phyloP scores from a whole-genome alignment of 202 grass and related monocot genomes.

The Schoenoplectus triqueter region DNA sequence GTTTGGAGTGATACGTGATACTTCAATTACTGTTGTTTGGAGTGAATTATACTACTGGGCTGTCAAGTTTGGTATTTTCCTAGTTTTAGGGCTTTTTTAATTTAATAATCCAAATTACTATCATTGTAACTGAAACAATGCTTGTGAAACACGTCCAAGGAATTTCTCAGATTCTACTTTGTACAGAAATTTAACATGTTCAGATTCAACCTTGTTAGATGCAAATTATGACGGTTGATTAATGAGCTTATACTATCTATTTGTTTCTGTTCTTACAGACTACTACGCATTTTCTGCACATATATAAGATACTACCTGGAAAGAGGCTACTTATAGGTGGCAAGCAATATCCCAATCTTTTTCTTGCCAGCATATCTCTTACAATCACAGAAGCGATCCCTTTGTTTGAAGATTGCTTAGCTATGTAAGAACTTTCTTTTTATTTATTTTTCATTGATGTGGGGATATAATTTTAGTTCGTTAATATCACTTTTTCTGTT shows the following conservation, averaged over 20 bases:
- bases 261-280: slow-evolving; percentile 56
- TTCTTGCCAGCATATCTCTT: slow-evolving; percentile 62
- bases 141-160: not conserved
- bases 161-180: not conserved
- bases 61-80: not conserved
- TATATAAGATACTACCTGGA: slow-evolving; percentile 87
- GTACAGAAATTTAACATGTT: slow-evolving; percentile 49
- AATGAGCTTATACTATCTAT: not conserved
- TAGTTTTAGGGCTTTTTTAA: not conserved
- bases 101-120: not conserved
- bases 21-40: not conserved
- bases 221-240: not conserved
- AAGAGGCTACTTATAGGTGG: slow-evolving; percentile 81
- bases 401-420: slow-evolving; percentile 61
- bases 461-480: not conserved
- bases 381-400: slow-evolving; percentile 75
- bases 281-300: slow-evolving; percentile 69
- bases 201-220: not conserved
- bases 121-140: not conserved
- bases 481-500: slow-evolving; percentile 42
- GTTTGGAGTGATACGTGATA: not conserved
- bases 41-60: slow-evolving; percentile 8
- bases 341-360: slow-evolving; percentile 71
- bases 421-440: slow-evolving; percentile 59
- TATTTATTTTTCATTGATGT: slow-evolving; percentile 7